Evolutionary conservation across 2,329 filamentous ascomycete species (phyloP), one percentile per base, ranked within the genome.

Genomic region (Tetracladium maxilliforme): DNA sequence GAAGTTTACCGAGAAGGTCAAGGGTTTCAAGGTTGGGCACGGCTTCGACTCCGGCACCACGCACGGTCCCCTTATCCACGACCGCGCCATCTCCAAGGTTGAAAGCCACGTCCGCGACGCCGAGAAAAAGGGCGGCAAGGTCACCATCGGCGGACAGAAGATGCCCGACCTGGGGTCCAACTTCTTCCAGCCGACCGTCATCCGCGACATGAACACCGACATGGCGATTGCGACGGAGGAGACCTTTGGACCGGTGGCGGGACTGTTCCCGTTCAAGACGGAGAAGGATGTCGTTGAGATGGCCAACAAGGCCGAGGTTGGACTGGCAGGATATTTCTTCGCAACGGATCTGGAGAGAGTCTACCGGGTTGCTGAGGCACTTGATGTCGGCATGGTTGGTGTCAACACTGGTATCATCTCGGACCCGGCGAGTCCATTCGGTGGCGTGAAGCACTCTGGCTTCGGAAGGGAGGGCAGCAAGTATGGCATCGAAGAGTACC

Each of bases 271-370:
- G 24, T 98, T 95, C 45, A 68, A 81, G 23, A 83, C 76, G 0
- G 90, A 95, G 53, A 74, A 78, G 26, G 86, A 95, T 42, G 90
- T 93, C 5, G 71, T 95, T 16, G 61, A 67, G 33, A 54, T 87
- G 36, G 87, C 90, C 4, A 98, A 98, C 51, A 52, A 58, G 21
- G 62, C 81, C 2, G 74, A 87, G 26, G 86, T 95, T 19, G 90
- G 90, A 2, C 63, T 98, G 18, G 90, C 87, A 0, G 87, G 82
- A 1, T 95, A 95, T 56, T 93, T 98, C 58, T 95, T 82, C 61
- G 84, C 69, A 6, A 52, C 55, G 24, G 65, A 79, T 40, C 32
- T 78, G 9, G 56, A 64, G 41, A 53, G 74, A 6, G 61, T 70
- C 15, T 54, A 59, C 38, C 58, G 74, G 23, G 64, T 81, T 0